phyloP scores from a whole-genome alignment of 257 asterid genomes.

The Dorcoceras hygrometricum region DNA sequence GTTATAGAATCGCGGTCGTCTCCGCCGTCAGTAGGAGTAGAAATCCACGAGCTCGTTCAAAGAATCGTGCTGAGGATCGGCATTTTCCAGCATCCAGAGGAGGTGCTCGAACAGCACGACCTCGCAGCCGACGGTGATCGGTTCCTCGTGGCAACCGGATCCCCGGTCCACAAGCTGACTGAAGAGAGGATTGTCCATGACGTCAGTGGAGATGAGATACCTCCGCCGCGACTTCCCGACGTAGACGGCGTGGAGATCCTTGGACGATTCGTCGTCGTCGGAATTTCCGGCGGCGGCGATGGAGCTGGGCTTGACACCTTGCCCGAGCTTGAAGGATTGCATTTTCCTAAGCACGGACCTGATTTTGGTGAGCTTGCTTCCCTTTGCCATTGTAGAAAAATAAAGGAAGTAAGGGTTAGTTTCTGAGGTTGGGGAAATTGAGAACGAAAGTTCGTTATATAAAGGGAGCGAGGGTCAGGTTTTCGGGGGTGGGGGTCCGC shows the following conservation, averaged over 20 bases:
- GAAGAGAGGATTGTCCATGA: slow-evolving; percentile 75
- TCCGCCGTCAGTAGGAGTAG: slow-evolving; percentile 55
- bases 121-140: slow-evolving; percentile 67
- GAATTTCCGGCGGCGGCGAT: slow-evolving; percentile 43
- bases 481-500: background rate
- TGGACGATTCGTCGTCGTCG: slow-evolving; percentile 35
- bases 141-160: slow-evolving; percentile 23
- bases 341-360: slow-evolving; percentile 82
- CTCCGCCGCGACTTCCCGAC: slow-evolving; percentile 91
- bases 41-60: slow-evolving; percentile 69
- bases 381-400: slow-evolving; percentile 59
- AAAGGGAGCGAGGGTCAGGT: slow-evolving; percentile 8
- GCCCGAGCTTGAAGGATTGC: slow-evolving; percentile 90
- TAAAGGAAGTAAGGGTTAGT: background rate
- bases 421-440: slow-evolving; percentile 26
- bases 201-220: slow-evolving; percentile 69
- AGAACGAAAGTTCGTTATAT: slow-evolving; percentile 17
- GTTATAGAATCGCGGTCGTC: slow-evolving; percentile 21
- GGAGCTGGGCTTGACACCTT: slow-evolving; percentile 36
- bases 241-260: slow-evolving; percentile 64
- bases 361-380: slow-evolving; percentile 78
- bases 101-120: slow-evolving; percentile 91
- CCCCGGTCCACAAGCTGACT: slow-evolving; percentile 68
- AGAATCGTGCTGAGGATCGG: slow-evolving; percentile 88
- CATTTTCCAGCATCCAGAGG: slow-evolving; percentile 77